Conservation (phyloP, 1,284 basidiomycete genomes). For the Pascua guehoae region DNA sequence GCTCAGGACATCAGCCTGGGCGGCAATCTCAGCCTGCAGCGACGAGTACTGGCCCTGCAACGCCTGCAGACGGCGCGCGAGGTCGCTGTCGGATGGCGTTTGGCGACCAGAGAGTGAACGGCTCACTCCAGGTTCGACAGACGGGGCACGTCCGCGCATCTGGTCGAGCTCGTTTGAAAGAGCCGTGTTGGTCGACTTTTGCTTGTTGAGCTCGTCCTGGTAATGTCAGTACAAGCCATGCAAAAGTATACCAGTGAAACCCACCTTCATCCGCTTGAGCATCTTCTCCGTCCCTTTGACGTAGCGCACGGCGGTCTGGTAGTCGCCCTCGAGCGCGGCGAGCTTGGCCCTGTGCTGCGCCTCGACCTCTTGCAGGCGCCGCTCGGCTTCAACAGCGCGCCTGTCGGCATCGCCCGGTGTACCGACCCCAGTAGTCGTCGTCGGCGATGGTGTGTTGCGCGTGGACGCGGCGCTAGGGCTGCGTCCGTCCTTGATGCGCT, state of each 20-base stretch:
- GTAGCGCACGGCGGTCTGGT: conserved; percentile 58
- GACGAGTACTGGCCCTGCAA: conserved; percentile 68
- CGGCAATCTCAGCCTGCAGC: conserved; percentile 69
- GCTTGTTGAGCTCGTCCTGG: conserved; percentile 76
- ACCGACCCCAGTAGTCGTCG: conserved; percentile 14
- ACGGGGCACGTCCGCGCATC: conserved; percentile 58
- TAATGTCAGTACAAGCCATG: conserved; percentile 7
- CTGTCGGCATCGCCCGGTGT: conserved; percentile 50
- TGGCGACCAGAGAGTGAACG: conserved; percentile 70
- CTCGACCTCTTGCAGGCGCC: conserved; percentile 73
- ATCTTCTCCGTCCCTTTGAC: conserved; percentile 95
- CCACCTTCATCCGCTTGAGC: conserved; percentile 85
- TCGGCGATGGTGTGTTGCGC: conserved; percentile 24
- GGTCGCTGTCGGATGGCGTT: conserved; percentile 63
- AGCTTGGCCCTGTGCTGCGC: conserved; percentile 62
- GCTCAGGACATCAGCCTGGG: conserved; percentile 73
- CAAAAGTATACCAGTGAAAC: conserved; percentile 20
- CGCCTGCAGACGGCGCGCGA: conserved; percentile 65
- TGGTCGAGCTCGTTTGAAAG: conserved; percentile 77
- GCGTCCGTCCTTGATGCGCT: conserved; percentile 56
- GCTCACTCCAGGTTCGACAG: conserved; percentile 55
- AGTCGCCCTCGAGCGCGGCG: conserved; percentile 84
- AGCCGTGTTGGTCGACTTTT: conserved; percentile 71
- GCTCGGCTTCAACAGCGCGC: conserved; percentile 56
- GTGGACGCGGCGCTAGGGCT: conserved; percentile 41